Evolutionary conservation across 2,329 filamentous ascomycete genomes (phyloP), one percentile per base, ranked within the genome.

Genomic region (Pseudogymnoascus sp.): DNA sequence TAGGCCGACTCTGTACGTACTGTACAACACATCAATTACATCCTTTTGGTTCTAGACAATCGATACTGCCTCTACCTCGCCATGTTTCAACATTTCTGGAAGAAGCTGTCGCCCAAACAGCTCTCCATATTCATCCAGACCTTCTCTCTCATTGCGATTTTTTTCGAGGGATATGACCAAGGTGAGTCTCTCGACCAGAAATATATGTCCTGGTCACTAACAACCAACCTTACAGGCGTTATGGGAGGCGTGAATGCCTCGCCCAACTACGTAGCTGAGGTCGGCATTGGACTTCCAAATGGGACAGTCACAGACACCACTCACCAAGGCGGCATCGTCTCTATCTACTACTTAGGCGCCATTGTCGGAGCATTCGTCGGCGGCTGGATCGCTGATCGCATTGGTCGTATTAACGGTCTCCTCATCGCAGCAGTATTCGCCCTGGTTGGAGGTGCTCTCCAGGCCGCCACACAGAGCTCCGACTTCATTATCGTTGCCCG

Each of bases 391-490:
- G 82, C 78, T n/a, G 81, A 84, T 67, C 76, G 75, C 19, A 76
- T 81, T 38, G 82, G 81, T n/a, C 79, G 81, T 31, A 81, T 81
- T 67, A 80, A 79, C 63, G 79, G 79, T 59, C 71, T 82, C 44
- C 75, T 81, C 61, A 70, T 79, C 29, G 79, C 79, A 1, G 73
- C 79, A 0, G 69, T 69, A 7, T 68, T 71, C 62, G 70, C 67
- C 19, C 37, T 73, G 14, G 7, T 71, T 19, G 72, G 73, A 26
- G 68, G 68, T 61, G 71, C 71, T 21, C 67, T 74, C 10, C 65
- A 66, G 24, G 29, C 60, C 26, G 61, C 62, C 16, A 50, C 62
- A 19, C 67, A 69, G 50, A 71, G 69, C 64, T 65, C 68, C 8
- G 64, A 70, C 61, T 73, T 72, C 69, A 72, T 74, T 62, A 68